phyloP scores from a whole-genome alignment of 1,284 basidiomycete species.

The Tylopilus sp. region DNA sequence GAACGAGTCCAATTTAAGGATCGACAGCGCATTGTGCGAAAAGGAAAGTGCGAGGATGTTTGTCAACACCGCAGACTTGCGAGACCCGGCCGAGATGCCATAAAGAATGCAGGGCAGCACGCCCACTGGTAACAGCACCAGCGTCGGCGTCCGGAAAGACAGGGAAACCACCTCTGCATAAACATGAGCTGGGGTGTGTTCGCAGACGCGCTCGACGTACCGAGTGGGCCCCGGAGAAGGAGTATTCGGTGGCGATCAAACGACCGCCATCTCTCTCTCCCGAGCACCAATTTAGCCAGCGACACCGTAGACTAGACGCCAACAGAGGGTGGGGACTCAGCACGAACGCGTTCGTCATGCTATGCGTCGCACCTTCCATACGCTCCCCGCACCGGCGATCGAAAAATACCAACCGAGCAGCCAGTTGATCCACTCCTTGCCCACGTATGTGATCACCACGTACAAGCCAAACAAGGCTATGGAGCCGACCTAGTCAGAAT shows the following conservation, averaged over 20 bases:
- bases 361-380: constrained; percentile 54
- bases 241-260: constrained; percentile 47
- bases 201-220: constrained; percentile 32
- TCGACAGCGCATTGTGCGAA: constrained; percentile 75
- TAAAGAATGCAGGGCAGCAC: constrained; percentile 69
- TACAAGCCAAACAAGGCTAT: constrained; percentile 65
- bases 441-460: constrained; percentile 70
- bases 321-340: neutral
- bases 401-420: constrained; percentile 77
- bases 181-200: constrained; percentile 9
- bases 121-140: constrained; percentile 63
- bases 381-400: constrained; percentile 56
- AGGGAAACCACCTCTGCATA: constrained; percentile 42
- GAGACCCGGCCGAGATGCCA: constrained; percentile 45
- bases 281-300: constrained; percentile 45
- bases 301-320: constrained; percentile 47
- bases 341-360: neutral
- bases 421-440: constrained; percentile 80
- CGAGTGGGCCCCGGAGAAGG: constrained; percentile 42
- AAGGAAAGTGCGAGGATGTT: constrained; percentile 85
- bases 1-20: constrained; percentile 90
- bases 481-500: constrained; percentile 55
- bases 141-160: constrained; percentile 59
- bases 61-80: constrained; percentile 69
- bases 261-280: constrained; percentile 48